Evolutionary conservation across 495 filamentous ascomycete genomes (phyloP), one percentile per base, ranked within the genome.

Genomic region (Hypoxylon fuscum): DNA sequence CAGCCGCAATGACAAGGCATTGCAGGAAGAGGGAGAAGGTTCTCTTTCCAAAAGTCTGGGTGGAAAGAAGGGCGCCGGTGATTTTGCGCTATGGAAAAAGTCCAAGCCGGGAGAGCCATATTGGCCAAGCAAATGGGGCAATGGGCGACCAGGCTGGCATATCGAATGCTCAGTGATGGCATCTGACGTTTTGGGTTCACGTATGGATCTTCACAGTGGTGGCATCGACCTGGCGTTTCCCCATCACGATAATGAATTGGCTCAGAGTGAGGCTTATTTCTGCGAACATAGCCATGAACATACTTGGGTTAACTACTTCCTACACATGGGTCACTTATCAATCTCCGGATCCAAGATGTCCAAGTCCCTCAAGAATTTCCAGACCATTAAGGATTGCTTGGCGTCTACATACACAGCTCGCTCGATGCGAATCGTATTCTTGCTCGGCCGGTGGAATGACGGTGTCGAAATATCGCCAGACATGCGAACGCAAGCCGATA

Each of bases 121-220:
- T 58, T 98, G 95, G 95, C 76, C 85, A 9, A 92, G 87, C 64
- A 83, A 83, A 4, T 98, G 95, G 94, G 92, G 93, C 7, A 79
- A 84, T 42, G 93, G 94, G 21, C 81, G 95, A 15, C 95, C 95
- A 0, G 95, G 95, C 12, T 97, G 92, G 95, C 95, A 98, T 73
- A 97, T 98, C 45, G 94, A 98, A 78, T 98, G 95, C 85, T 95
- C 90, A 0, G 93, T 91, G 1, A 98, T 98, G 95, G 93, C 93
- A 0, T 93, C 89, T 2, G 89, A 91, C 52, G 85, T 90, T 27
- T 79, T 98, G 4, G 95, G 94, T 6, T 78, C 85, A 37, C 78
- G 85, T 51, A 90, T 98, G 74, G 95, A 98, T 75, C 90, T 98
- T 46, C 93, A 98, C 72, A 94, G 90, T 17, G 95, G 95, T 7